Evolutionary conservation across 371 early-diverging fungal genomes (phyloP), one percentile per base, ranked within the genome.

Genomic region (Lichtheimia ornata): DNA sequence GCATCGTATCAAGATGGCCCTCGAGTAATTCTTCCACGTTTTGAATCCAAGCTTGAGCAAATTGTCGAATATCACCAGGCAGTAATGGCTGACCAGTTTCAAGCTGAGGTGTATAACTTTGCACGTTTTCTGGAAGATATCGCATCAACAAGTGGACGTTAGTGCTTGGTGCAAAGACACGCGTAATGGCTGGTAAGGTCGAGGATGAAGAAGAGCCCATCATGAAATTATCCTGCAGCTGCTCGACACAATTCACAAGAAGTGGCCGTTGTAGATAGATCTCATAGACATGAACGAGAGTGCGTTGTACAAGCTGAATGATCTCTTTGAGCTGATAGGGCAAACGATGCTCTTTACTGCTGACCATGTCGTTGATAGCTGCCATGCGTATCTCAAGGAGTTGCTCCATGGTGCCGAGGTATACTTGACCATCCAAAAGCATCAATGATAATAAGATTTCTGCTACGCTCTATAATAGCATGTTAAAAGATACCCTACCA

Each of bases 401-500:
- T 22, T 65, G 75, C 22, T 63, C 59, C 12, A 82, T 61, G 9
- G 74, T 69, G 17, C 72, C 77, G 56, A 72, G 65, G 17, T 72
- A 76, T 0, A 81, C 76, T 28, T 71, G 70, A 41, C 74, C 66
- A 42, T 88, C 87, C 49, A 90, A 74, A 20, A 89, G 60, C 83
- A 90, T 86, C 9, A 90, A 70, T 2, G 84, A 81, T 15, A 83
- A 72, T 7, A 88, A 65, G 1, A 85, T 83, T 35, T 89, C 87
- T 12, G 85, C 72, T 13, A 90, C 73, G 54, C 70, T 67, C 88
- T 87, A 56, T 18, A 41, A 50, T 53, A 52, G 58, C 42, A 55
- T 53, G 55, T 25, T 35, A 30, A 14, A 43, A 64, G 9, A 17
- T 43, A 50, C 20, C 58, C n/a, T 9, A 15, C 35, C 41, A 27